Base-by-base conservation (phyloP, 257 asterid species). In the Solanum tarapatanum region DNA sequence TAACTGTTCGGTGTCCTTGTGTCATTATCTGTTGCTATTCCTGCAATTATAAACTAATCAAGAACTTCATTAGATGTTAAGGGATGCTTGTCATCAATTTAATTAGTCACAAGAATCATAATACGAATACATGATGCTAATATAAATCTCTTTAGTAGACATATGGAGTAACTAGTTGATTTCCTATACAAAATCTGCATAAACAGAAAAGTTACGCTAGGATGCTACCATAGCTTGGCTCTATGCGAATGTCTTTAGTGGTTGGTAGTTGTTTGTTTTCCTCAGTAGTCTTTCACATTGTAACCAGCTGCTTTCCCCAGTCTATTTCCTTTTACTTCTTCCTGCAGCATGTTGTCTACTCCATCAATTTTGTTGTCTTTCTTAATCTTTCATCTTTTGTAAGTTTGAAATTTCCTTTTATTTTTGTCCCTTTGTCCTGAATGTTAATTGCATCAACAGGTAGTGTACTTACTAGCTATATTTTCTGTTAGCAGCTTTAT, bases 401-500 rank as follows among this genome's bases (percentile, higher is more conserved):
- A 19, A 28, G 16, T 48, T 28, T 51, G 17, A 48, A 82, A 26
- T 26, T 82, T 74, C 45, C 66, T 32, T 17, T 16, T 79, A 55
- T 55, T 60, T 23, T 84, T 11, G 43, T 70, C 79, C 45, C 35
- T 32, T 51, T 45, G 58, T 60, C 48, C 58, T 17, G 41, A 86
- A 72, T 28, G 69, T 83, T 74, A 37, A 37, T 51, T 51, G 4
- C 37, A 39, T 76, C 41, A 55, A 16, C 11, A 24, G 55, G 21
- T 83, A 45, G 35, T 58, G n/a, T 16, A 23, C n/a, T 43, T 37
- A 75, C 82, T 55, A 30, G 26, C 84, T 70, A 30, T 48, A 36
- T 86, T 80, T 60, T 87, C 88, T 85, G 43, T 43, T 91, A 43
- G 72, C 94, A 96, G 99, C 92, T 39, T 91, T 96, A 85, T 93